Evolutionary conservation across 2,329 filamentous ascomycete genomes (phyloP).

Genomic region (Endocalyx cinctus): DNA sequence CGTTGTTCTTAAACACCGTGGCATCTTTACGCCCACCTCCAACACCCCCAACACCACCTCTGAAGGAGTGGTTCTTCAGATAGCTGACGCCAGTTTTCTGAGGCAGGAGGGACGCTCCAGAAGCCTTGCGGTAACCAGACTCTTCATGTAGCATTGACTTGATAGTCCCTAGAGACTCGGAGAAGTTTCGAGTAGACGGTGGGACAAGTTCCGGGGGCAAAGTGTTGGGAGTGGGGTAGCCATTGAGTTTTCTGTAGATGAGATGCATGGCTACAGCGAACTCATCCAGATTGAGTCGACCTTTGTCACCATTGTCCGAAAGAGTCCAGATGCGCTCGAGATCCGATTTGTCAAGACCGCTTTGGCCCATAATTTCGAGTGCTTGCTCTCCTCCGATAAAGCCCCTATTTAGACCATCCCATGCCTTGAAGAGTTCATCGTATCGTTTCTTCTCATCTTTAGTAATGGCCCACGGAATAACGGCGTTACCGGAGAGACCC

Average conservation of each 20-base stretch:
- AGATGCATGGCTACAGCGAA: slow-evolving; percentile 99
- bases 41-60: slow-evolving; percentile 53
- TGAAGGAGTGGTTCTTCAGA: slow-evolving; percentile 91
- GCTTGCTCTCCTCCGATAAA: slow-evolving; percentile 89
- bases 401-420: slow-evolving; percentile 92
- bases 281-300: slow-evolving; percentile 89
- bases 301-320: slow-evolving; percentile 89
- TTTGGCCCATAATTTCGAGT: slow-evolving; percentile 96
- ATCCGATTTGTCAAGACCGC: slow-evolving; percentile 84
- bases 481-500: slow-evolving; percentile 87
- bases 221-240: slow-evolving; percentile 83
- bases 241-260: slow-evolving; percentile 95
- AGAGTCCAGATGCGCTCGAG: slow-evolving; percentile 93
- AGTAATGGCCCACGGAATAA: slow-evolving; percentile 96
- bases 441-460: slow-evolving; percentile 98
- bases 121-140: slow-evolving; percentile 82
- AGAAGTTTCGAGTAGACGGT: slow-evolving; percentile 89
- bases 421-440: slow-evolving; percentile 88
- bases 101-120: slow-evolving; percentile 83
- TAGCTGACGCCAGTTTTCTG: slow-evolving; percentile 99
- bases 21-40: slow-evolving; percentile 77
- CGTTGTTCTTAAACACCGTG: slow-evolving; percentile 94
- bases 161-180: slow-evolving; percentile 86
- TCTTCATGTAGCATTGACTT: slow-evolving; percentile 87
- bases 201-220: slow-evolving; percentile 90